Evolutionary conservation across 2,329 filamentous ascomycete genomes (phyloP).

Genomic region (Verticillium isaacii): DNA sequence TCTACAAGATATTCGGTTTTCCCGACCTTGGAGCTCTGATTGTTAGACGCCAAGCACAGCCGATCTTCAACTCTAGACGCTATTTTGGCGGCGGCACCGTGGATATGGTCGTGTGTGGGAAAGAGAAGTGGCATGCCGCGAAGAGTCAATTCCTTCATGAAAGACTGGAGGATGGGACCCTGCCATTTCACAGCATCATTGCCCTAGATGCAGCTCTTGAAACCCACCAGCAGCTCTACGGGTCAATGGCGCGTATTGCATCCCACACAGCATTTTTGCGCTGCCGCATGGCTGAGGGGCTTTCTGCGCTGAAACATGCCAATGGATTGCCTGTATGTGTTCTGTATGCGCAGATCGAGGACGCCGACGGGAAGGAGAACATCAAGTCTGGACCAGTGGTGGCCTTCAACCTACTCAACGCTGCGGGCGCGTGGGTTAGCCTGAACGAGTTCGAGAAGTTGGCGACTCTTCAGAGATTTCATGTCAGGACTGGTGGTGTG

Average conservation of each 20-base stretch:
- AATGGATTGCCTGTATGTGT: slow-evolving; percentile 64
- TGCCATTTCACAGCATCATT: slow-evolving; percentile 86
- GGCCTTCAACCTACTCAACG: slow-evolving; percentile 75
- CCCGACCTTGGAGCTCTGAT: slow-evolving; percentile 85
- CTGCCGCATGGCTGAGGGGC: slow-evolving; percentile 49
- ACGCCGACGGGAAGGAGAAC: slow-evolving; percentile 25
- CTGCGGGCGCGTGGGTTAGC: slow-evolving; percentile 68
- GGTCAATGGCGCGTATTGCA: slow-evolving; percentile 64
- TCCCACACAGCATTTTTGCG: slow-evolving; percentile 66
- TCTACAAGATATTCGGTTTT: slow-evolving; percentile 98
- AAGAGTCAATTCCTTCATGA: slow-evolving; percentile 73
- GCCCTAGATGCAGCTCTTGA: slow-evolving; percentile 72
- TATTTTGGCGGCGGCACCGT: slow-evolving; percentile 97
- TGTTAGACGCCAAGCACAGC: slow-evolving; percentile 65
- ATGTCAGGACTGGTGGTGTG: slow-evolving; percentile 81
- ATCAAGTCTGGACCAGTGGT: slow-evolving; percentile 60
- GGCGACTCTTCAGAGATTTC: slow-evolving; percentile 70
- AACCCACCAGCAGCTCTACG: slow-evolving; percentile 65
- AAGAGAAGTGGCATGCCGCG: slow-evolving; percentile 75
- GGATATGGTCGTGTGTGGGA: slow-evolving; percentile 76
- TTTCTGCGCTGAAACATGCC: slow-evolving; percentile 59
- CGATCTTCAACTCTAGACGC: slow-evolving; percentile 58
- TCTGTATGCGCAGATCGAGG: slow-evolving; percentile 50
- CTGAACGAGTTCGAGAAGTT: slow-evolving; percentile 85
- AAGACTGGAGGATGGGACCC: slow-evolving; percentile 81